phyloP scores from a whole-genome alignment of 306 rosid species.

The Cucumis cinereus region DNA sequence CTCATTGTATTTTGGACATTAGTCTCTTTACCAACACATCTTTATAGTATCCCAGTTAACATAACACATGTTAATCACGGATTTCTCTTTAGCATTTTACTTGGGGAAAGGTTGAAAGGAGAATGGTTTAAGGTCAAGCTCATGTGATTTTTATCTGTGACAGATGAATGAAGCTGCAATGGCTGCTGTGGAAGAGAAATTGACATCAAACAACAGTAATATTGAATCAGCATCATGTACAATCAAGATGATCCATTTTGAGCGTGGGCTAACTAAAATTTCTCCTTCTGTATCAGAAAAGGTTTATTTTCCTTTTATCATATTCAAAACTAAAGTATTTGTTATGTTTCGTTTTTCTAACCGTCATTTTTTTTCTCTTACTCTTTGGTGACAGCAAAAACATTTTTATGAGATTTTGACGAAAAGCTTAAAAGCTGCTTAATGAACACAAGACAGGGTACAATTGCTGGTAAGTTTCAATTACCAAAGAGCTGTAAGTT shows the following conservation, averaged over 20 bases:
- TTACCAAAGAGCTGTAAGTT: not conserved
- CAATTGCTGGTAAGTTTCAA: not conserved
- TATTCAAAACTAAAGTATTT: not conserved
- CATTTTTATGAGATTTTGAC: not conserved
- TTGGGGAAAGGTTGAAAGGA: not conserved
- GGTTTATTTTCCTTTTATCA: not conserved
- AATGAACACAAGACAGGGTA: not conserved
- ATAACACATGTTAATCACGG: not conserved
- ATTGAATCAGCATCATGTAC: not conserved
- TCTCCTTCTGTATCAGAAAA: constrained; percentile 1
- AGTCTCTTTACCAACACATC: too few species aligned
- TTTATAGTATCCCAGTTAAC: too few species aligned
- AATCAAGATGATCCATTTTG: not conserved
- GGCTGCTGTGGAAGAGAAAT: constrained; percentile 3
- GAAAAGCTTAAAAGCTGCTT: constrained; percentile 2
- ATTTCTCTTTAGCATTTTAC: not conserved
- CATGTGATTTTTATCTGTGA: not conserved
- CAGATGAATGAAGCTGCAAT: constrained; percentile 9
- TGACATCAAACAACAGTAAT: not conserved
- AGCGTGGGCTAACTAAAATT: not conserved
- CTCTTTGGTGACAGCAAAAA: not conserved
- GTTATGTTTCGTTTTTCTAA: not conserved
- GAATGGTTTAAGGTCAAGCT: not conserved
- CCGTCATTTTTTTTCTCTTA: not conserved
- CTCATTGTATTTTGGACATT: too few species aligned